Base-by-base conservation (phyloP, 176 grass and related monocot genomes). In the Avena eriantha region DNA sequence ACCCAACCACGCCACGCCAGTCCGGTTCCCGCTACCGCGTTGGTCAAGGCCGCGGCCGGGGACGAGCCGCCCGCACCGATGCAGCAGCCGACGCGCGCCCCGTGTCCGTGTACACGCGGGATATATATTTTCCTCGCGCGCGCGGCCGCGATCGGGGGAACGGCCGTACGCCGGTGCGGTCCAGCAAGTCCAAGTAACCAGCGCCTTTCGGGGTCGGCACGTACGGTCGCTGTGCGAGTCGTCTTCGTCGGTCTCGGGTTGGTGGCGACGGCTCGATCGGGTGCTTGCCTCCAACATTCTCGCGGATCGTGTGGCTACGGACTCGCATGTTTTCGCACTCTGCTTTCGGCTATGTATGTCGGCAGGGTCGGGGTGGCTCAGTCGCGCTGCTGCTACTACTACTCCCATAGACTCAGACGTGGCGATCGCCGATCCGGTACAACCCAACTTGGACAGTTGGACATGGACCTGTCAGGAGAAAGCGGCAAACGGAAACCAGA, bases 381-480 rank as follows among this genome's bases (percentile, higher is more conserved):
- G 39, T 47, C 45, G 45, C 10, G 45, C 45, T 11, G 10, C 45
- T 10, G 45, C 45, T 47, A 11, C 45, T 47, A 10, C 39, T 41
- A 8, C 39, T 41, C 6, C 36, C 39, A 7, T 47, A 33, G 71
- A 53, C 58, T 8, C 73, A 10, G 2, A 43, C 29, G 33, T 4
- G 22, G 6, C n/a, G 48, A 49, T 49, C 33, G 12, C 19, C 61
- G 57, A 63, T 86, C 72, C 4, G 89, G 89, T 87, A 91, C 31
- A 91, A 91, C 89, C 26, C 89, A 80, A 91, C 89, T 91, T 6
- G 73, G 85, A n/a, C n/a, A n/a, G n/a, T n/a, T n/a, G n/a, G n/a
- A n/a, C n/a, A 57, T 83, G 10, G 36, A 22, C 12, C 73, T 73
- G 72, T 48, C 80, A 83, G 0, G 73, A 5, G 46, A 78, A 90